A percentile compares a stretch with the other conserved stretches of the same genome.
phyloP scores from a whole-genome alignment of 2,329 filamentous ascomycete genomes.

The Aspergillus cejpii region DNA sequence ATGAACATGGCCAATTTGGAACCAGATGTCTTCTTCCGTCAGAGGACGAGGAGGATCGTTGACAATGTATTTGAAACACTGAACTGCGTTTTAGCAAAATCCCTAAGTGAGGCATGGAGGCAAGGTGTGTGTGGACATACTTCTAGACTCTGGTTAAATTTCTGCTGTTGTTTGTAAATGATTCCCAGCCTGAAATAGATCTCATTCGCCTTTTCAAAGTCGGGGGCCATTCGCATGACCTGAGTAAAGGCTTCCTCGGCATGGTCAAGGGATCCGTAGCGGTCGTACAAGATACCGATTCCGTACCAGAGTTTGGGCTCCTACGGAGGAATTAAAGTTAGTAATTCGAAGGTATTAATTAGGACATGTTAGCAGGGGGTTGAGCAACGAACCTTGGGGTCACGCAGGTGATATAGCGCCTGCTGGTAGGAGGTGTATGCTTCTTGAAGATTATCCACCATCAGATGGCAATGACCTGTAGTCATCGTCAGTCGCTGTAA shows the following conservation, averaged over 20 bases:
- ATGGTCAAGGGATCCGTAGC: slow-evolving; percentile 93
- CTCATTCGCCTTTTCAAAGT: slow-evolving; percentile 97
- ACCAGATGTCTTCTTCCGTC: slow-evolving; percentile 98
- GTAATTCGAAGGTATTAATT: not conserved
- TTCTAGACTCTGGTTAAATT: slow-evolving; percentile 85
- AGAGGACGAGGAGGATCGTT: slow-evolving; percentile 83
- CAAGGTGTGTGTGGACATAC: slow-evolving; percentile 46
- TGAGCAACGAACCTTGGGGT: slow-evolving; percentile 68
- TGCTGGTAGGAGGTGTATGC: slow-evolving; percentile 96
- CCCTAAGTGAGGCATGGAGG: not conserved
- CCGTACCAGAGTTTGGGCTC: slow-evolving; percentile 98
- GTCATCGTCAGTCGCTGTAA: slow-evolving; percentile 12
- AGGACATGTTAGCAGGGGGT: not conserved
- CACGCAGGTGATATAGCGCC: slow-evolving; percentile 82
- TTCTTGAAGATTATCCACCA: slow-evolving; percentile 97
- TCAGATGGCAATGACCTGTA: slow-evolving; percentile 90
- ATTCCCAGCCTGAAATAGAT: slow-evolving; percentile 99
- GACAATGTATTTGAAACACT: slow-evolving; percentile 99
- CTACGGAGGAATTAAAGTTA: slow-evolving; percentile 39
- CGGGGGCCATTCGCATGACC: slow-evolving; percentile 96
- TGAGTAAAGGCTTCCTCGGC: slow-evolving; percentile 97
- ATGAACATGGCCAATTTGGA: slow-evolving; percentile 97
- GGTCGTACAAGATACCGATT: slow-evolving; percentile 93
- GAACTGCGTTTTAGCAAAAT: slow-evolving; percentile 12
- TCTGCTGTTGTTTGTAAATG: slow-evolving; percentile 98